Evolutionary conservation across 208 protist genomes (phyloP).

Genomic region (Crithidia brevicula): DNA sequence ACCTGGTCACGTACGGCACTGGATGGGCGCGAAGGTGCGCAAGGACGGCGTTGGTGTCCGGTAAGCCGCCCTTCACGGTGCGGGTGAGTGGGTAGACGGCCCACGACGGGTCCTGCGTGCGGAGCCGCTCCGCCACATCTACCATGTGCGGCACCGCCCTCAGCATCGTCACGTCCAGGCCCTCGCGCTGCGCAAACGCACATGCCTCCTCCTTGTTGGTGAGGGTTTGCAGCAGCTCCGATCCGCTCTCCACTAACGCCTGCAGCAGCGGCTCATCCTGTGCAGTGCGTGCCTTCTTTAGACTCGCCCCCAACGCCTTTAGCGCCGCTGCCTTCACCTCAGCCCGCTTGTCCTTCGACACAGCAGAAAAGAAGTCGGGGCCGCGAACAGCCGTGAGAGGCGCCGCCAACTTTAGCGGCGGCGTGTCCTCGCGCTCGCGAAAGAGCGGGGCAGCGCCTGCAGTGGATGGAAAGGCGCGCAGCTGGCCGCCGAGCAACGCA

Average conservation of each 20-base stretch:
- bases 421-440: constrained; percentile 36
- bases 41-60: constrained; percentile 24
- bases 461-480: background rate
- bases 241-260: constrained; percentile 71
- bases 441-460: constrained; percentile 8
- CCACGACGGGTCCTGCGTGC: constrained; percentile 21
- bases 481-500: constrained; percentile 33
- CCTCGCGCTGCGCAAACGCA: constrained; percentile 37
- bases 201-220: constrained; percentile 47
- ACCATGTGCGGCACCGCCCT: constrained; percentile 38
- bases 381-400: constrained; percentile 36
- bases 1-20: constrained; percentile 28
- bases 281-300: constrained; percentile 31
- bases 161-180: constrained; percentile 51
- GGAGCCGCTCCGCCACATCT: constrained; percentile 50
- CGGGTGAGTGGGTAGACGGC: constrained; percentile 17
- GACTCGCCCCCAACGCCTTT: constrained; percentile 37
- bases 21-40: constrained; percentile 15
- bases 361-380: constrained; percentile 80
- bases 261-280: constrained; percentile 31
- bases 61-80: constrained; percentile 18
- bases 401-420: constrained; percentile 20
- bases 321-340: constrained; percentile 47
- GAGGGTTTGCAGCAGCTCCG: constrained; percentile 63
- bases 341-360: constrained; percentile 48